Conservation (phyloP, 345 rosid species). For the Dovyalis caffra region DNA sequence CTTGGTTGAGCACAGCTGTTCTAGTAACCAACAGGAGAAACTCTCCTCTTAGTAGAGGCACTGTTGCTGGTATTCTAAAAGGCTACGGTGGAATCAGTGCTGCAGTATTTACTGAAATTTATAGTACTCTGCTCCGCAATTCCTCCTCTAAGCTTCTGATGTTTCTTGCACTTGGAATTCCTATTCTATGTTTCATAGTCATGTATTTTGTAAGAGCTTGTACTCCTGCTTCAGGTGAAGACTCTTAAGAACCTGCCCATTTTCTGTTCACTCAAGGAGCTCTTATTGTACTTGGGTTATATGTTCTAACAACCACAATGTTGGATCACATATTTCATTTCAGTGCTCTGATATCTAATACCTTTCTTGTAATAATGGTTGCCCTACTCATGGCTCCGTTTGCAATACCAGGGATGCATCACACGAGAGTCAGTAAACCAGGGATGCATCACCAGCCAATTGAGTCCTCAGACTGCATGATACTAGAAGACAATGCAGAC, state of each 20-base stretch:
- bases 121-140: slow-evolving; percentile 42
- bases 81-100: slow-evolving; percentile 68
- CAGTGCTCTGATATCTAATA: slow-evolving; percentile 34
- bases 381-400: slow-evolving; percentile 64
- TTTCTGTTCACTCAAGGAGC: slow-evolving; percentile 51
- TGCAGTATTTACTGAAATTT: slow-evolving; percentile 60
- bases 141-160: slow-evolving; percentile 63
- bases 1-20: slow-evolving; percentile 65
- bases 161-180: slow-evolving; percentile 59
- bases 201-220: slow-evolving; percentile 63
- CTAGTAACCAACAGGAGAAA: slow-evolving; percentile 77
- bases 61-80: slow-evolving; percentile 65
- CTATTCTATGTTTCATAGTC: slow-evolving; percentile 47
- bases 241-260: slow-evolving; percentile 42
- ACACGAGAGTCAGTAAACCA: slow-evolving; percentile 18
- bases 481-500: slow-evolving; percentile 33
- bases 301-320: slow-evolving; percentile 44
- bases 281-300: slow-evolving; percentile 50
- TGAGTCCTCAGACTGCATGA: slow-evolving; percentile 17
- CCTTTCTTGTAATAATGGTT: slow-evolving; percentile 40
- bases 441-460: slow-evolving; percentile 19
- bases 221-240: slow-evolving; percentile 53
- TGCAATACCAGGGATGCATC: slow-evolving; percentile 61
- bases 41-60: slow-evolving; percentile 61
- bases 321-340: slow-evolving; percentile 42